These are phyloP conservation scores for Candida cerambycidarum DNA, from an alignment of 805 yeast genomes.

Conservation along the genomic window DNA sequence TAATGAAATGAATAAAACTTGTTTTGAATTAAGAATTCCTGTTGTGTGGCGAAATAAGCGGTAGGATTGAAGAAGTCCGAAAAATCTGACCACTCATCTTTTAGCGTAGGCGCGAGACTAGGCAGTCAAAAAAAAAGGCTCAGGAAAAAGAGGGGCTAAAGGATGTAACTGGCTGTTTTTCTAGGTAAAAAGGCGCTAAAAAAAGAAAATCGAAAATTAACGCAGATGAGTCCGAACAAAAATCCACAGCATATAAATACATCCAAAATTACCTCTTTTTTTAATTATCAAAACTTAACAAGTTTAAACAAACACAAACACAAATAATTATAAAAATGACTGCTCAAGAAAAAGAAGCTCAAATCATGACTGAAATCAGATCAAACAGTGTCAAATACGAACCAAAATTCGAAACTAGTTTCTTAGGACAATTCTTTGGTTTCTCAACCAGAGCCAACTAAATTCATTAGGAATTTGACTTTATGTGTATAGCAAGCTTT, in stretches of 20 bases:
- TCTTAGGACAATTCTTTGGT: slow-evolving; percentile 44
- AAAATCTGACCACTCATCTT: slow-evolving; percentile 5
- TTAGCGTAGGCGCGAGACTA: slow-evolving; percentile 1
- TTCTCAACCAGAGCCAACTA: slow-evolving; percentile 23
- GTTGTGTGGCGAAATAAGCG: slow-evolving; percentile 2
- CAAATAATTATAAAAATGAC: slow-evolving; percentile 21
- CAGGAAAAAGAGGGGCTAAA: slow-evolving; percentile 6
- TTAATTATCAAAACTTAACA: neutral
- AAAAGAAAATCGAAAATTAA: slow-evolving; percentile 2
- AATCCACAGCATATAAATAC: slow-evolving; percentile 2
- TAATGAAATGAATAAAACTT: too few relatives aligned
- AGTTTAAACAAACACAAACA: neutral
- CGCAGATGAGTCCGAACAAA: slow-evolving; percentile 5
- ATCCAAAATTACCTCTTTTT: neutral
- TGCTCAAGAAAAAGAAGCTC: slow-evolving; percentile 47
- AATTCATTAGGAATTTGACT: neutral
- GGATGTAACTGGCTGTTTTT: slow-evolving; percentile 3
- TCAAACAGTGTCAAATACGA: slow-evolving; percentile 33
- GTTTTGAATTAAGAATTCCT: too few relatives aligned
- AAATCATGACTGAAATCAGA: slow-evolving; percentile 46
- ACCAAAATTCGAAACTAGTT: slow-evolving; percentile 40
- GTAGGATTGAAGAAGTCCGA: slow-evolving; percentile 2
- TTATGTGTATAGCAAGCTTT: neutral
- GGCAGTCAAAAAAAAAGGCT: neutral
- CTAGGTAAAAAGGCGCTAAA: slow-evolving; percentile 3